These are phyloP conservation scores for Periconia digitata DNA, from an alignment of 2,329 filamentous ascomycete genomes.

Conservation along the genomic window DNA sequence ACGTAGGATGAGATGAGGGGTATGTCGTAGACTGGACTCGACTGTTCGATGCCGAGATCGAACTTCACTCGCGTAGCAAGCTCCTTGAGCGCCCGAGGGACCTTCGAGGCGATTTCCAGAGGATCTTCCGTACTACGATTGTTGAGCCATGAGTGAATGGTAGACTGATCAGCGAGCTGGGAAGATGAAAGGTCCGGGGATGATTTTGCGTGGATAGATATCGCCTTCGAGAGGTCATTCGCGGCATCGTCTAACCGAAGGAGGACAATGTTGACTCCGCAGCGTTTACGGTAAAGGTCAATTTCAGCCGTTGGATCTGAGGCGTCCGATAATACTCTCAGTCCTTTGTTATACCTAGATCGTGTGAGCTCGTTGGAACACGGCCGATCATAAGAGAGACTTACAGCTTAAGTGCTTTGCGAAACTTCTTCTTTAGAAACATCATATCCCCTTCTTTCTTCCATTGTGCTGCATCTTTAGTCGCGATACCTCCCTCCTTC, in stretches of 20 bases:
- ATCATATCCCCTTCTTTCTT: conserved; percentile 29
- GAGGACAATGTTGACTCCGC: conserved; percentile 26
- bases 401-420: conserved; percentile 20
- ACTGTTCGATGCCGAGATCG: conserved; percentile 21
- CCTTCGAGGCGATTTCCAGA: conserved; percentile 10
- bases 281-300: conserved; percentile 26
- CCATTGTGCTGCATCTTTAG: conserved; percentile 11
- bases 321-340: neutral
- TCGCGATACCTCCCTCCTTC: neutral
- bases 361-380: neutral
- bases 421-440: conserved; percentile 27
- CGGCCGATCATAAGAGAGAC: neutral
- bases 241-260: conserved; percentile 27
- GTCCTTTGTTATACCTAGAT: conserved; percentile 19
- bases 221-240: conserved; percentile 20
- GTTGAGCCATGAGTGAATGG: conserved; percentile 19
- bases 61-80: conserved; percentile 25
- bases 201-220: conserved; percentile 12
- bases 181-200: conserved; percentile 5
- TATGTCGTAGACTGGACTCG: conserved; percentile 17
- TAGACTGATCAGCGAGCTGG: conserved; percentile 5
- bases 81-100: conserved; percentile 19
- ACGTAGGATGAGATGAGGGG: conserved; percentile 22
- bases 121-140: conserved; percentile 16
- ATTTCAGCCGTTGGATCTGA: conserved; percentile 9